Conservation (phyloP, 768 basidiomycete genomes). For the Naganishia vaughanmartiniae region DNA sequence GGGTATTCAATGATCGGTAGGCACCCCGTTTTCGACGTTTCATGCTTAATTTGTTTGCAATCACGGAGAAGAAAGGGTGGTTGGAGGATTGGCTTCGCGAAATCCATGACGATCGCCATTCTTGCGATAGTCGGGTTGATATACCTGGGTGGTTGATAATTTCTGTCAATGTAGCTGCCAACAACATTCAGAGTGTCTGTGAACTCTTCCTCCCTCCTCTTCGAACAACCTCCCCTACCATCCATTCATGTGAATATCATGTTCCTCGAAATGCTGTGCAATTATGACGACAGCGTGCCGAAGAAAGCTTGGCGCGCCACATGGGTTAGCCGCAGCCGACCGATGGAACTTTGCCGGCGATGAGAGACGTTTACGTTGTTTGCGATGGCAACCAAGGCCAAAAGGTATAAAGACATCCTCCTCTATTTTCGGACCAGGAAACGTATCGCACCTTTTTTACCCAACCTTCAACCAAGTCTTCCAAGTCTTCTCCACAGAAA, state of each 20-base stretch:
- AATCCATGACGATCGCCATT: too few species aligned
- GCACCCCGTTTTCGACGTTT: not conserved
- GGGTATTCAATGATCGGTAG: not conserved
- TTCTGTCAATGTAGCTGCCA: too few species aligned
- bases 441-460: not conserved
- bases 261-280: slow-evolving; percentile 3
- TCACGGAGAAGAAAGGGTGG: too few species aligned
- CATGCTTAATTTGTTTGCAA: not conserved
- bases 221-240: not conserved
- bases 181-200: too few species aligned
- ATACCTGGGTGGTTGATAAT: too few species aligned
- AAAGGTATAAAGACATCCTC: not conserved
- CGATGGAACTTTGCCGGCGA: not conserved
- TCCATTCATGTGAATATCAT: not conserved
- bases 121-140: too few species aligned
- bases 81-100: too few species aligned
- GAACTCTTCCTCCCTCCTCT: too few species aligned
- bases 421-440: not conserved
- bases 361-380: not conserved
- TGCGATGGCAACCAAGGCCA: not conserved
- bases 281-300: not conserved
- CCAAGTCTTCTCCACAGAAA: not conserved
- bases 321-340: not conserved
- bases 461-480: not conserved
- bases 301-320: slow-evolving; percentile 1